Conservation (phyloP, 106 monocot genomes). For the Cymbidium sinense region DNA sequence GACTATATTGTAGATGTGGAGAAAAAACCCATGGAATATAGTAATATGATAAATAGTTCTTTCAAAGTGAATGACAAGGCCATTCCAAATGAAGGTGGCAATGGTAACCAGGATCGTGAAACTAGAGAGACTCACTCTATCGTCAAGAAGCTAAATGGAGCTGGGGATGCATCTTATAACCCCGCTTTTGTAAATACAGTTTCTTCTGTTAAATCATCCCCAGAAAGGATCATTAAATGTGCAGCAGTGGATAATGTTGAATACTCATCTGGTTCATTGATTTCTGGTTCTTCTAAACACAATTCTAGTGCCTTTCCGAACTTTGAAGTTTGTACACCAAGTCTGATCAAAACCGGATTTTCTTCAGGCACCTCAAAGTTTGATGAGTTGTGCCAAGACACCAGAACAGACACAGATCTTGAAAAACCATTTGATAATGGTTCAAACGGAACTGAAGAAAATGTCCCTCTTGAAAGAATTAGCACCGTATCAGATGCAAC, state of each 20-base stretch:
- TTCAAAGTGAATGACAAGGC: not conserved
- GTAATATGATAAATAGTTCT: constrained; percentile 14
- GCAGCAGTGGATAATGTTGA: no score
- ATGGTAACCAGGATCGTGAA: not conserved
- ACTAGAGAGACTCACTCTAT: not conserved
- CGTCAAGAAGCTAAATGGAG: not conserved
- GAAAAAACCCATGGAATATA: constrained; percentile 7
- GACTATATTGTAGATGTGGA: not conserved
- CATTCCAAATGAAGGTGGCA: not conserved
- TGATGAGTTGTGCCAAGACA: not conserved
- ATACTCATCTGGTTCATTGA: not conserved
- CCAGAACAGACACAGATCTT: not conserved
- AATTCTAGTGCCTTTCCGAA: not conserved
- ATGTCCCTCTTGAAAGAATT: constrained; percentile 2
- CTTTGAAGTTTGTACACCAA: not conserved
- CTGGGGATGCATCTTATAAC: not conserved
- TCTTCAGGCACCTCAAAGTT: not conserved
- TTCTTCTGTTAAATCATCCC: constrained; percentile 2
- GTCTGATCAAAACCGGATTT: not conserved
- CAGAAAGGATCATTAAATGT: not conserved
- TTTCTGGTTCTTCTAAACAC: not conserved
- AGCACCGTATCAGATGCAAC: constrained; percentile 3
- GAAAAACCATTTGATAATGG: not conserved
- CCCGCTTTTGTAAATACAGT: not conserved
- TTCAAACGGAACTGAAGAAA: not conserved